Evolutionary conservation across 2,329 filamentous ascomycete genomes (phyloP).

Genomic region (Talaromyces funiculosus): DNA sequence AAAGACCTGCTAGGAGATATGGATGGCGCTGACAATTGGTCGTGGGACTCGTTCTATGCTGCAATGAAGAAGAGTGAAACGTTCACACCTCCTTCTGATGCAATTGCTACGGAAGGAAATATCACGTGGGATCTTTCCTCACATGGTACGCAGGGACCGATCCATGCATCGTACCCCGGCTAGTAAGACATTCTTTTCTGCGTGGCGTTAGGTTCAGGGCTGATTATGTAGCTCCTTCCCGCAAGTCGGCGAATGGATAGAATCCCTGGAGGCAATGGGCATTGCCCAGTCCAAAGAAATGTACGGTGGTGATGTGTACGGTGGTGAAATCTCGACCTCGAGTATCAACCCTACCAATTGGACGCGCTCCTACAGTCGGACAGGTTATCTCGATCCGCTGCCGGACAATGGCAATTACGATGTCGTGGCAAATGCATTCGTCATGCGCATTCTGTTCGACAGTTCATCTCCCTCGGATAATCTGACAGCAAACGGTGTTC

Average conservation of each 20-base stretch:
- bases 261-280: slow-evolving; percentile 21
- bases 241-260: slow-evolving; percentile 24
- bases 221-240: slow-evolving; percentile 24
- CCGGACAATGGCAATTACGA: slow-evolving; percentile 29
- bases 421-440: slow-evolving; percentile 27
- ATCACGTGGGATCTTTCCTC: slow-evolving; percentile 22
- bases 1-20: slow-evolving; percentile 28
- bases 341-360: slow-evolving; percentile 31
- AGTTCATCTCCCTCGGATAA: slow-evolving; percentile 21
- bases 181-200: slow-evolving; percentile 19
- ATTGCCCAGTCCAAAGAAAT: slow-evolving; percentile 24
- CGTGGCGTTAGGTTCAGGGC: background rate
- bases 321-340: slow-evolving; percentile 30
- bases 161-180: slow-evolving; percentile 23
- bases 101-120: slow-evolving; percentile 19
- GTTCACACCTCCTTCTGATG: slow-evolving; percentile 19
- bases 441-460: slow-evolving; percentile 28
- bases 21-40: slow-evolving; percentile 32
- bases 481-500: slow-evolving; percentile 27
- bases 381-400: slow-evolving; percentile 32
- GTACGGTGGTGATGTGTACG: slow-evolving; percentile 28
- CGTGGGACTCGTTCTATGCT: slow-evolving; percentile 30
- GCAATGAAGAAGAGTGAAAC: slow-evolving; percentile 30
- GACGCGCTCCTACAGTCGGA: slow-evolving; percentile 32
- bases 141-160: slow-evolving; percentile 22